Base-by-base conservation (phyloP, 75 land plant species). In the Pinus albicaulis region DNA sequence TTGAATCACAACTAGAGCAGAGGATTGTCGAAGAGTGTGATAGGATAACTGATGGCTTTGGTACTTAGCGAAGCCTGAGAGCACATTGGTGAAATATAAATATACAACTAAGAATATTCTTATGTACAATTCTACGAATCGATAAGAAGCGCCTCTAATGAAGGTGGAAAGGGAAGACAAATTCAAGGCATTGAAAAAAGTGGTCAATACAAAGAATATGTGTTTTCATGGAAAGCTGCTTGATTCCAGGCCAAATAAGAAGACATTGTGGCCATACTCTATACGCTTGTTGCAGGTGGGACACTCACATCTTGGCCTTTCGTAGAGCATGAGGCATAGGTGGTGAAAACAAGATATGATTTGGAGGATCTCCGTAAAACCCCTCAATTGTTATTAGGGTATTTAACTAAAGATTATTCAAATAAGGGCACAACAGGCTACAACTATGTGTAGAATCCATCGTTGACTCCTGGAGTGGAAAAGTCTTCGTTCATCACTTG, bases 11-110 rank as follows among this genome's bases (percentile, higher is more conserved):
- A 26, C 53, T 62, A 62, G 41, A 74, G 56, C 8, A 44, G 0
- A 6, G 48, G 8, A 44, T 44, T 44, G 48, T 1, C 7, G 82
- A 71, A 1, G 80, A 57, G 57, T 77, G 80, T 78, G 94, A 91
- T 74, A 70, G 86, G 68, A 79, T 82, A 38, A 94, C 98, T 2
- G 98, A 95, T 81, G 96, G 98, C 5, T 95, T 86, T 73, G 99
- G 98, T 13, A 94, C 98, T 16, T 97, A 98, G 0, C 82, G 84
- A 31, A 97, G 86, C 98, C 99, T 19, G 66, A 74, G 44, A 85
- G 86, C 81, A 97, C 99, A 1, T 66, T 97, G 75, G 92, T 92
- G 4, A 82, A 88, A 13, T 94, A 95, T 92, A 89, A 86, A 17
- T 88, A 89, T 81, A 86, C 84, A 1, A 86, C 99, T 0, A 92